phyloP scores from a whole-genome alignment of 768 basidiomycete species.

The Leucogyrophana mollusca region DNA sequence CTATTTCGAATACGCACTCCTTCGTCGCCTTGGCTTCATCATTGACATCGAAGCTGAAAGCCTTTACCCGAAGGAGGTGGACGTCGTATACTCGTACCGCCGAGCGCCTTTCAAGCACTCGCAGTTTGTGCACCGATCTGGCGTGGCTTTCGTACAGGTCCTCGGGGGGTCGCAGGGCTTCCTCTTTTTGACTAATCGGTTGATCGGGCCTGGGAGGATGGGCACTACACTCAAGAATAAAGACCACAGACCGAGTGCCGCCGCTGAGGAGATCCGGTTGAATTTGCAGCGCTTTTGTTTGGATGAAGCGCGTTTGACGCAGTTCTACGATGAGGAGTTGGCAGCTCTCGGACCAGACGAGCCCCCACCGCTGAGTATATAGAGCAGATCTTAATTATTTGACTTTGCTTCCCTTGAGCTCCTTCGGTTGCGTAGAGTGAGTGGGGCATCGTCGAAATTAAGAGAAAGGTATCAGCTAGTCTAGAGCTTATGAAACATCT shows the following conservation, averaged over 20 bases:
- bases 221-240: constrained; percentile 54
- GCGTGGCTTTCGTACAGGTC: constrained; percentile 89
- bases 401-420: not conserved
- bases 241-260: constrained; percentile 51
- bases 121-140: constrained; percentile 90
- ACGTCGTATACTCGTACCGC: constrained; percentile 89
- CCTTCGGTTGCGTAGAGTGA: not conserved
- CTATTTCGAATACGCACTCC: constrained; percentile 80
- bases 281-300: constrained; percentile 66
- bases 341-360: constrained; percentile 45
- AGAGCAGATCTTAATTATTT: constrained; percentile 7
- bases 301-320: constrained; percentile 48
- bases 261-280: constrained; percentile 60
- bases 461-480: constrained; percentile 2
- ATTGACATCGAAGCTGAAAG: constrained; percentile 77
- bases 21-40: constrained; percentile 78
- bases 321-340: constrained; percentile 76
- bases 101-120: constrained; percentile 74
- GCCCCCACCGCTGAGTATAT: constrained; percentile 45
- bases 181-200: constrained; percentile 84
- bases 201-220: constrained; percentile 72
- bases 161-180: constrained; percentile 78
- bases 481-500: constrained; percentile 31
- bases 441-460: not conserved
- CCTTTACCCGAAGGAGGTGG: constrained; percentile 77